phyloP scores from a whole-genome alignment of 2,329 filamentous ascomycete genomes.

The Talaromyces sp. region DNA sequence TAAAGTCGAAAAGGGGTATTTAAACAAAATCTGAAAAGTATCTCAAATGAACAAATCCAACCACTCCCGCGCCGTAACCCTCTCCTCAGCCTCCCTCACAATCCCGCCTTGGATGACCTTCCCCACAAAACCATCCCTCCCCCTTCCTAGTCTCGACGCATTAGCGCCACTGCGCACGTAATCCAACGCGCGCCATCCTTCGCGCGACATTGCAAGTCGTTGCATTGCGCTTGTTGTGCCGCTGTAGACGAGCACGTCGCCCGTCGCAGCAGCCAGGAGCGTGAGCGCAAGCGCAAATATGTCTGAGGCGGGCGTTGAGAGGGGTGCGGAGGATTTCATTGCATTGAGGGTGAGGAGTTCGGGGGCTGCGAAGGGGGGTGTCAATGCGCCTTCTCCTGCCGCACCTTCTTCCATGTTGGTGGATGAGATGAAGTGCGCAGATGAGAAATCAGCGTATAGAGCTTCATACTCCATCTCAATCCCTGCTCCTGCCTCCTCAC shows the following conservation, averaged over 20 bases:
- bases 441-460: slow-evolving; percentile 47
- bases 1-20: neutral
- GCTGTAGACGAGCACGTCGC: slow-evolving; percentile 43
- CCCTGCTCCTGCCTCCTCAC: neutral
- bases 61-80: slow-evolving; percentile 34
- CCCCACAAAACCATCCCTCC: slow-evolving; percentile 36
- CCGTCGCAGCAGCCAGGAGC: slow-evolving; percentile 44
- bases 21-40: neutral
- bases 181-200: slow-evolving; percentile 43
- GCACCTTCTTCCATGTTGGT: slow-evolving; percentile 17
- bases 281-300: slow-evolving; percentile 47
- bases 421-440: slow-evolving; percentile 28
- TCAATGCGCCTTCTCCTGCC: slow-evolving; percentile 34
- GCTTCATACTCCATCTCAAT: slow-evolving; percentile 36
- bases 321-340: slow-evolving; percentile 31
- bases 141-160: slow-evolving; percentile 39
- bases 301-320: slow-evolving; percentile 40
- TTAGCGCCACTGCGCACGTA: slow-evolving; percentile 37
- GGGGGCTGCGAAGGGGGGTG: slow-evolving; percentile 45
- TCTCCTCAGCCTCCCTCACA: slow-evolving; percentile 34
- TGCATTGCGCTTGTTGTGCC: slow-evolving; percentile 37
- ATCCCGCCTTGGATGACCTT: slow-evolving; percentile 38
- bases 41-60: neutral
- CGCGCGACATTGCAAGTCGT: slow-evolving; percentile 42
- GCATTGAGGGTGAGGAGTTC: slow-evolving; percentile 40